Conservation (phyloP, 345 rosid species). For the Carallia pectinifolia region DNA sequence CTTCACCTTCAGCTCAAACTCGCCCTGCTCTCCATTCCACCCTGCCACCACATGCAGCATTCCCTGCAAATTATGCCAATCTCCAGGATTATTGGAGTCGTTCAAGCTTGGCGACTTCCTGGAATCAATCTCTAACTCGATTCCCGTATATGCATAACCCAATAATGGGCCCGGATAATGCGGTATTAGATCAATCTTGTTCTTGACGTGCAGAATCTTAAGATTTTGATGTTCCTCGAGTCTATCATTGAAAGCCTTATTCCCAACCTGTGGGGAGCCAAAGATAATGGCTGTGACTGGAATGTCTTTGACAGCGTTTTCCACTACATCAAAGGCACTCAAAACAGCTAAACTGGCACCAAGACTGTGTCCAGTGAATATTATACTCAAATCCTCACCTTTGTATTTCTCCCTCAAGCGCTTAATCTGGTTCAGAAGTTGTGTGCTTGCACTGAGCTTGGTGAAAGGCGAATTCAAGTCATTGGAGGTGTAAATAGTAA, state of each 20-base stretch:
- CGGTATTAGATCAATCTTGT: constrained; percentile 65
- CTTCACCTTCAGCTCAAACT: constrained; percentile 66
- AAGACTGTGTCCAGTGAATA: constrained; percentile 74
- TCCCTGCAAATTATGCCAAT: constrained; percentile 93
- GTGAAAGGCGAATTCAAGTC: constrained; percentile 64
- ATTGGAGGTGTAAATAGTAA: constrained; percentile 60
- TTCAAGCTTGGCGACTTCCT: constrained; percentile 64
- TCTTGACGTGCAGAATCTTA: constrained; percentile 58
- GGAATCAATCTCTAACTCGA: constrained; percentile 60
- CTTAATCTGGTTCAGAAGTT: constrained; percentile 49
- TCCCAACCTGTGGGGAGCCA: constrained; percentile 78
- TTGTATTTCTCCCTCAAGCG: constrained; percentile 45
- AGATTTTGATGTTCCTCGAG: constrained; percentile 43
- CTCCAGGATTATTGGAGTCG: constrained; percentile 66
- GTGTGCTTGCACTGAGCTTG: constrained; percentile 51
- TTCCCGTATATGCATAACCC: constrained; percentile 52
- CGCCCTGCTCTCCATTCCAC: constrained; percentile 67
- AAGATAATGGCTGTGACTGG: constrained; percentile 75
- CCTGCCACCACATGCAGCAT: constrained; percentile 83
- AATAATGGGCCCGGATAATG: constrained; percentile 64
- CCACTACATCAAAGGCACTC: constrained; percentile 63
- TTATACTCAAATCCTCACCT: constrained; percentile 60
- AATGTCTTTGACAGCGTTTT: constrained; percentile 52
- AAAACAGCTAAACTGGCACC: constrained; percentile 75
- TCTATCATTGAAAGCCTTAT: constrained; percentile 58